Evolutionary conservation across 257 asterid genomes (phyloP), one percentile per base, ranked within the genome.

Genomic region (Salvia hispanica): DNA sequence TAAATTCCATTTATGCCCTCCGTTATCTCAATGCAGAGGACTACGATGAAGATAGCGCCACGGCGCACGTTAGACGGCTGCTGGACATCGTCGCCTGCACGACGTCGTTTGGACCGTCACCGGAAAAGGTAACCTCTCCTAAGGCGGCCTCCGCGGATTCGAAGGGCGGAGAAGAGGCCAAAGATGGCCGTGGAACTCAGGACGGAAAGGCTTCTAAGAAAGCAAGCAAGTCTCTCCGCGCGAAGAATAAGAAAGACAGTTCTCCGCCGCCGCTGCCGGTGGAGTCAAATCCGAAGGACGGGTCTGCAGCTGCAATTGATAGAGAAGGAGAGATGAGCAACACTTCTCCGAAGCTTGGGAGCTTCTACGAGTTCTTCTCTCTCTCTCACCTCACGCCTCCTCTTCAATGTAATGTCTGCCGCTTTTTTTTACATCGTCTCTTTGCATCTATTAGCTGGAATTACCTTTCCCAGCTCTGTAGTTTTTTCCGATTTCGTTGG

Each of bases 371-470:
- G 77, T 93, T 93, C 84, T 93, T 93, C 58, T 93, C 99, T n/a
- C 95, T 93, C 51, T 88, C 96, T 51, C 96, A 93, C 82, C 95
- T 90, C 81, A 86, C 91, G 62, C 96, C 99, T 61, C 99, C 99
- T 64, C 79, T 93, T 70, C 99, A 93, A 69, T 85, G 99, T 93
- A 84, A 70, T 58, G 60, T 45, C 62, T 13, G 69, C 16, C 43
- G 40, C 51, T 50, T 25, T 25, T 9, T 18, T 64, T 62, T 64
- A 62, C 72, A 2, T 57, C 2, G 9, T 69, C 53, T 18, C 7
- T 59, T 43, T 40, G 37, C 34, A 7, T 55, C 28, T 39, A 5
- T 28, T 4, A 8, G 46, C 53, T 33, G 67, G 52, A 28, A 13
- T 16, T 51, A 15, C 4, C n/a, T 4, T 59, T 43, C 58, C 58